Evolutionary conservation across 176 grass and related monocot species (phyloP), one percentile per base, ranked within the genome.

Genomic region (Raddia guianensis): DNA sequence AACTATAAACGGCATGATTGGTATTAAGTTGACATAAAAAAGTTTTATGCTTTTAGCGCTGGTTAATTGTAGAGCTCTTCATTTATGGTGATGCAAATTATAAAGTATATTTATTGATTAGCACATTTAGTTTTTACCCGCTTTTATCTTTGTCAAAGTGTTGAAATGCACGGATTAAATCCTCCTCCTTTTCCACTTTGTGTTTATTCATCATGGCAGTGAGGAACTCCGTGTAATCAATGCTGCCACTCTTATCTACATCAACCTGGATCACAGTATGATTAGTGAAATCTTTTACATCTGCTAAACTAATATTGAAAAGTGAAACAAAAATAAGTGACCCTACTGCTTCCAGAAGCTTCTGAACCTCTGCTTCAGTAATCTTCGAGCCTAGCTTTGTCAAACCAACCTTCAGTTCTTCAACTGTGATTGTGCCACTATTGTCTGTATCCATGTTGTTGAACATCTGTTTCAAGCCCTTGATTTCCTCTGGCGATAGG

Each of bases 131-230:
- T 2, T 43, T 80, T 89, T 89, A 97, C 93, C 93, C 93, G 80
- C 91, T 89, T 20, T 69, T 66, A 87, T 97, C 93, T 73, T 93
- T 97, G 78, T 97, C 93, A 43, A 97, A 97, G 75, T 93, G 67
- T 19, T 89, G 63, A 84, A 97, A 93, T 89, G 93, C 93, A 63
- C 58, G 82, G 20, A 74, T 43, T 63, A 93, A 75, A 77, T 91
- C 83, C 49, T 95, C 84, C 21, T 99, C 90, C 49, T 87, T 95
- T 65, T 99, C 88, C 37, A 94, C 61, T 81, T 92, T 92, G 63
- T 98, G 90, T n/a, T 87, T 91, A 72, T 94, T 91, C 77, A 94
- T 81, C 82, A 94, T 99, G 27, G 90, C 90, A 67, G 90, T 82
- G 9, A 87, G 79, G 73, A 99, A 99, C 66, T 91, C 92, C 0